These are phyloP conservation scores for Lolium multiflorum DNA, from an alignment of 176 grass and related monocot species.

Conservation along the genomic window DNA sequence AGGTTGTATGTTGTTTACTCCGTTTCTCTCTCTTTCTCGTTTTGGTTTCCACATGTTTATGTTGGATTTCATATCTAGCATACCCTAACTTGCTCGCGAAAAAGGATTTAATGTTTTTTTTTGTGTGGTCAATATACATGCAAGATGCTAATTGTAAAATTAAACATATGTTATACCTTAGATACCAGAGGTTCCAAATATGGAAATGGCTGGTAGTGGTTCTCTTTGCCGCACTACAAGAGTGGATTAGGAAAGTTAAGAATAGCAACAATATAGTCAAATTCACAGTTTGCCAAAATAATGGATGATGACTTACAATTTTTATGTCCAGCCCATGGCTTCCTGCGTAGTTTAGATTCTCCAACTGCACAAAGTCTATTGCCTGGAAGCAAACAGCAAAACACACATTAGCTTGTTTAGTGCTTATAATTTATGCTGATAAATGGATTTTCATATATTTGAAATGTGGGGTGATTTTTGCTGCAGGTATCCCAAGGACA, in stretches of 20 bases:
- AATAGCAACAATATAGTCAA: neutral
- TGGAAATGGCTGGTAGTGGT: neutral
- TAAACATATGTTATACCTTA: neutral
- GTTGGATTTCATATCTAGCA: no score
- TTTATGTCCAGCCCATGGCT: neutral
- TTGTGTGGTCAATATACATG: neutral
- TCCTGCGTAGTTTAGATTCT: neutral
- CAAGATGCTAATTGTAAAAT: neutral
- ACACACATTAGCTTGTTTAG: neutral
- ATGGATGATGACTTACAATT: neutral
- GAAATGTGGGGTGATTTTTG: constrained; percentile 4
- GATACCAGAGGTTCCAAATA: neutral
- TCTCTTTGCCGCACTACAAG: neutral
- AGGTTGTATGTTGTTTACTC: no score
- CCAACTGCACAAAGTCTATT: neutral
- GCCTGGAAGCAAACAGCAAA: neutral
- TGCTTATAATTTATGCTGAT: constrained; percentile 38
- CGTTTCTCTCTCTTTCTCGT: no score
- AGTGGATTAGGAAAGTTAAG: neutral
- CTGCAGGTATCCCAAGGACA: constrained; percentile 85
- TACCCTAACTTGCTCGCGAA: no score
- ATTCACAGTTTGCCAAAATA: neutral
- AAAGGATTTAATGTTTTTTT: neutral
- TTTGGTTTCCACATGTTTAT: no score
- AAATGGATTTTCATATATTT: constrained; percentile 32